phyloP scores from a whole-genome alignment of 2,329 filamentous ascomycete species.

The Pseudogymnoascus sp. region DNA sequence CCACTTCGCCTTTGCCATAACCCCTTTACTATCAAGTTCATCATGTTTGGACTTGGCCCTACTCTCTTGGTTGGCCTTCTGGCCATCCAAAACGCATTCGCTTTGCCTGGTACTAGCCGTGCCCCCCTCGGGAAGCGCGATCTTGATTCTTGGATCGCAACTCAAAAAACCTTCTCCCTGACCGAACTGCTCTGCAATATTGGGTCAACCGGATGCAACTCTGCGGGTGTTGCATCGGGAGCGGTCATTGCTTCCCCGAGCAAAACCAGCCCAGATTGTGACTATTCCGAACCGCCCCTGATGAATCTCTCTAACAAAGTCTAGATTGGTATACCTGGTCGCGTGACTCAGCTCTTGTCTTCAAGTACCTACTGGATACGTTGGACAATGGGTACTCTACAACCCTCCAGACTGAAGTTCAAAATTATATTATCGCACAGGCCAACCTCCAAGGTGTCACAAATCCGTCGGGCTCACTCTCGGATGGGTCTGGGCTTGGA shows the following conservation, averaged over 20 bases:
- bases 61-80: constrained; percentile 42
- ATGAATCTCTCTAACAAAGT: constrained; percentile 10
- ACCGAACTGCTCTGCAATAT: constrained; percentile 50
- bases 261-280: constrained; percentile 46
- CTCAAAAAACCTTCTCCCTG: constrained; percentile 44
- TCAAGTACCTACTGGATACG: constrained; percentile 60
- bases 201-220: constrained; percentile 44
- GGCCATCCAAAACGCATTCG: constrained; percentile 43
- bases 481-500: constrained; percentile 44
- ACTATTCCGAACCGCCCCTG: constrained; percentile 23
- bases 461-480: constrained; percentile 43
- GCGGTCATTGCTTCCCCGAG: constrained; percentile 50
- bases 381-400: constrained; percentile 47
- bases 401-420: constrained; percentile 42
- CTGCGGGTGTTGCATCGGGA: constrained; percentile 39
- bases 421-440: constrained; percentile 61
- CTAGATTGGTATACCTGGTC: constrained; percentile 77
- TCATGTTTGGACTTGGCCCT: constrained; percentile 44
- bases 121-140: constrained; percentile 36
- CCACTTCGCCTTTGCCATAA: constrained; percentile 10
- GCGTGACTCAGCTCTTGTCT: constrained; percentile 61
- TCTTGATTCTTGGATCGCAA: constrained; percentile 45
- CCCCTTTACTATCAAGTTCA: constrained; percentile 23
- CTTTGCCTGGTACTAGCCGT: constrained; percentile 32
- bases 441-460: constrained; percentile 46